A percentile compares a stretch with the other conserved stretches of the same genome.
These are phyloP conservation scores for Ophiostoma montium DNA, from an alignment of 2,329 filamentous ascomycete species.

Conservation along the genomic window DNA sequence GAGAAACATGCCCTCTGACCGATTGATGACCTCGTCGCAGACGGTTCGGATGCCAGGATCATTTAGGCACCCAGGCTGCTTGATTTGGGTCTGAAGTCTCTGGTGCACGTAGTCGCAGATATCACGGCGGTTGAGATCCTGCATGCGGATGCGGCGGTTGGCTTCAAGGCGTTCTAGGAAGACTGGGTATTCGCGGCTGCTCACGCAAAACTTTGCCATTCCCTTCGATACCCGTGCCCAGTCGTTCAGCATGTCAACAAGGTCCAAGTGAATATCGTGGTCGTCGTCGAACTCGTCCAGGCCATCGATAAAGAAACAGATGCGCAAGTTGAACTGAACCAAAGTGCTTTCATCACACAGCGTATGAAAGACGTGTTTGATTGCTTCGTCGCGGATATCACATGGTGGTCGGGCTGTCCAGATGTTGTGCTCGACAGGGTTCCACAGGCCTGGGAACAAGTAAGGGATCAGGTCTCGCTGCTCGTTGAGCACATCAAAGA, in stretches of 20 bases:
- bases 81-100: background rate
- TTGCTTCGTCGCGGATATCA: background rate
- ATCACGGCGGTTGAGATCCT: background rate
- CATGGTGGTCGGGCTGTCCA: background rate
- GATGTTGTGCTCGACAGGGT: background rate
- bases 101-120: background rate
- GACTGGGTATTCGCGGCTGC: conserved; percentile 2
- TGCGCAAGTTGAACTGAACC: background rate
- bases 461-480: background rate
- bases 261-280: background rate
- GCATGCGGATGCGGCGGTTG: background rate
- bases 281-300: conserved; percentile 4
- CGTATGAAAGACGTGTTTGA: background rate
- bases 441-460: background rate
- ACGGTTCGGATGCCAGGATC: background rate
- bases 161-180: background rate
- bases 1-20: background rate
- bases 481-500: background rate
- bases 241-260: background rate
- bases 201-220: conserved; percentile 1
- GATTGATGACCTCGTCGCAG: background rate
- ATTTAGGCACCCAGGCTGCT: background rate
- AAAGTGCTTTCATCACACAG: background rate
- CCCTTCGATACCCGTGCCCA: background rate
- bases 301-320: background rate